Evolutionary conservation across 768 basidiomycete genomes (phyloP), one percentile per base, ranked within the genome.

Genomic region (Pleurotus ostreatus): DNA sequence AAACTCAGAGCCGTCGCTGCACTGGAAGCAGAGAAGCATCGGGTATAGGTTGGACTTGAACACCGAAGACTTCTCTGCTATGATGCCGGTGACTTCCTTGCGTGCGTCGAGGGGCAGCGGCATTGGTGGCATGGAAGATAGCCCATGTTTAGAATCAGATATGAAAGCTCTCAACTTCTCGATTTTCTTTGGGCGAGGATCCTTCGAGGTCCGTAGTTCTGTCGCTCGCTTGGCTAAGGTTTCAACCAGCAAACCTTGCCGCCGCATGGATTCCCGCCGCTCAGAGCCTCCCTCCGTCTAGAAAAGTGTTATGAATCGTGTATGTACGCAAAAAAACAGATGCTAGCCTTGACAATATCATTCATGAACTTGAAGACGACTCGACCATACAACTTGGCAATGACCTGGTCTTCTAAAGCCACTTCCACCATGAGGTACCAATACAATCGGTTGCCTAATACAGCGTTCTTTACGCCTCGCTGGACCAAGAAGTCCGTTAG

Each of bases 351-450:
- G 7, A 90, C 74, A 30, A 98, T 84, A 70, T 89, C 88, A 64
- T 81, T 85, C 83, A 93, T 88, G 65, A 94, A 98, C 59, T 88
- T 89, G 75, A 84, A 95, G 5, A 92, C 91, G 5, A 97, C 92
- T 41, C 86, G 80, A 3, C 88, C 92, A 62, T 94, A 98, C 89
- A 96, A 94, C 75, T 93, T 94, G 3, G 91, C 90, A 68, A 92
- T 84, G 20, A 85, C 76, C 58, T 85, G 84, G 65, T 94, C 92
- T 64, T 94, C 92, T 45, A 92, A 72, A 18, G 92, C 91, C 15
- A 94, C 86, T 67, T 98, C 97, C 3, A 98, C 95, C 84, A 94
- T 94, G 55, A 98, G 84, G 64, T 98, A 99, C 97, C 97, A 98
- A 67, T 96, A 90, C 60, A 98, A 76, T 22, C 92, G 80, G 63